Base-by-base conservation (phyloP, 176 grass and related monocot genomes). In the Dendrocalamus sinicus region DNA sequence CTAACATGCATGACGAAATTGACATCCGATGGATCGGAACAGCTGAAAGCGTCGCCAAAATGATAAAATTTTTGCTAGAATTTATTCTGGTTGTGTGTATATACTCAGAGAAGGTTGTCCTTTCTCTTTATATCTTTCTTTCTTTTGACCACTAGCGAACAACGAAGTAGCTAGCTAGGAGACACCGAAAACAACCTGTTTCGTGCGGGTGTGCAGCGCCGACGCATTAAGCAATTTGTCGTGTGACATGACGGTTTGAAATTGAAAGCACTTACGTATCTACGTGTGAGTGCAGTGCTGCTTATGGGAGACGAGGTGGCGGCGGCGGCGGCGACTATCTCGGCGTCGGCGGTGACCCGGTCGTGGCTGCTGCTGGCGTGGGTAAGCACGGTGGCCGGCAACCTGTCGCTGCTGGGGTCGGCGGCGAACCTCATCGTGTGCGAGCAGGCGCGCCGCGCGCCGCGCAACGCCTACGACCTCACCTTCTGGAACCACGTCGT, bases 371-470 rank as follows among this genome's bases (percentile, higher is more conserved):
- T 99, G 30, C 81, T 99, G 83, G 96, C 96, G 35, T 99, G 96
- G 96, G 96, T 96, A 78, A 99, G 96, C 80, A 99, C 96, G 75
- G 93, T 99, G 69, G 96, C 96, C 4, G 96, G 96, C n/a, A 98
- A 99, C 88, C 91, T 99, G 7, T 95, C 93, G 24, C 88, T 99
- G 20, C 92, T 99, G 68, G 96, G 96, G 72, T 99, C 96, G 11
- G 96, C 96, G 72, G 96, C 96, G 41, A 99, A 99, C 96, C 91
- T 99, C 53, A 98, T 98, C 71, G 93, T 98, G 43, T 98, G 96
- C 66, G 96, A 98, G 89, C 96, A 98, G 90, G 96, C 96, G 22
- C 93, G 85, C 60, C 86, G 96, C 41, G 85, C 86, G 64, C 88
- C 53, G 64, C 88, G 87, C 60, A 81, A 86, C 72, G 91, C 93